phyloP scores from a whole-genome alignment of 805 yeast genomes.

The Ogataea parapolymorpha region DNA sequence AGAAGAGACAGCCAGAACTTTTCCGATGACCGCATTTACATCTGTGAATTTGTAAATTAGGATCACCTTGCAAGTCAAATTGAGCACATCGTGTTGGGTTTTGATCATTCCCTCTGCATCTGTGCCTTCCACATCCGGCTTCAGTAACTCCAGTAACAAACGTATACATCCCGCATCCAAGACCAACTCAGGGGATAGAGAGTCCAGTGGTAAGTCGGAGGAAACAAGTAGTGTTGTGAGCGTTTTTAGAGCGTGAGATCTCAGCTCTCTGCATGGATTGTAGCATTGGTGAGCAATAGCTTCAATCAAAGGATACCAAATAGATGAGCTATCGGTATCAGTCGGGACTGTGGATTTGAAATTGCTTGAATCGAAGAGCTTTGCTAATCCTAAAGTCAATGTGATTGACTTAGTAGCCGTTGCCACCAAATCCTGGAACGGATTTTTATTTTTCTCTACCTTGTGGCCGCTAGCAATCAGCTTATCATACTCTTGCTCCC shows the following conservation, averaged over 20 bases:
- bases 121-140: constrained; percentile 58
- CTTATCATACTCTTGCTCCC: constrained; percentile 61
- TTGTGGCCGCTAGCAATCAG: constrained; percentile 42
- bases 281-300: constrained; percentile 87
- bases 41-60: constrained; percentile 31
- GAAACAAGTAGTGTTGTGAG: constrained; percentile 53
- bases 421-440: constrained; percentile 52
- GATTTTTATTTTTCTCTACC: constrained; percentile 40
- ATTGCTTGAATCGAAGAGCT: constrained; percentile 31
- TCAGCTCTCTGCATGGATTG: constrained; percentile 78
- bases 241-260: constrained; percentile 59
- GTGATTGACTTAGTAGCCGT: constrained; percentile 60
- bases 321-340: constrained; percentile 30
- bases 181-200: constrained; percentile 47
- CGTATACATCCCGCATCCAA: constrained; percentile 78
- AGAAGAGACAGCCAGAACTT: constrained; percentile 26
- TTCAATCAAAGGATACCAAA: constrained; percentile 63
- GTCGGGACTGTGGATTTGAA: constrained; percentile 32
- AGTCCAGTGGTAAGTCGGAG: constrained; percentile 33
- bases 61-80: constrained; percentile 57
- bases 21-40: constrained; percentile 24
- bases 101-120: constrained; percentile 61
- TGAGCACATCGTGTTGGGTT: constrained; percentile 66
- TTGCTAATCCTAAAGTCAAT: constrained; percentile 52
- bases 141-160: constrained; percentile 59